These are phyloP conservation scores for Cotoneaster glaucophyllus DNA, from an alignment of 306 rosid genomes.

Conservation along the genomic window DNA sequence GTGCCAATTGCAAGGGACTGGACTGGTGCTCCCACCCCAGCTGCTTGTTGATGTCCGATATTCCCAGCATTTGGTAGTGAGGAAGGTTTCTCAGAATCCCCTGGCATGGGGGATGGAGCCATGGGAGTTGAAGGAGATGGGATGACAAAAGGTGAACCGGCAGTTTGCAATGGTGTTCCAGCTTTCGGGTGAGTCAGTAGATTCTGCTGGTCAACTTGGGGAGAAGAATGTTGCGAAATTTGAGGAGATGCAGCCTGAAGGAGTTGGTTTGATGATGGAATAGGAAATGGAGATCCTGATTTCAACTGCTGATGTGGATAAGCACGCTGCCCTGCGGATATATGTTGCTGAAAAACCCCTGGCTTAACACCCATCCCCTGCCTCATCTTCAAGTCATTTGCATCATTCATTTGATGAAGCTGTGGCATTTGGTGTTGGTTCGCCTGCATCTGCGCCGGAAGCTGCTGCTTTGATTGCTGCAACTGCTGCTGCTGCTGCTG, in stretches of 20 bases:
- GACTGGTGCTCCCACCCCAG: slow-evolving; percentile 43
- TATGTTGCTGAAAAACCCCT: slow-evolving; percentile 71
- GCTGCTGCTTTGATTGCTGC: slow-evolving; percentile 64
- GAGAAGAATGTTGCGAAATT: slow-evolving; percentile 77
- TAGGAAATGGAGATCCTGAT: slow-evolving; percentile 53
- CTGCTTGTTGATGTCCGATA: slow-evolving; percentile 61
- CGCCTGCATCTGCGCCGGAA: slow-evolving; percentile 52
- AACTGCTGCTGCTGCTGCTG: slow-evolving; percentile 18
- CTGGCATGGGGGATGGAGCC: slow-evolving; percentile 83
- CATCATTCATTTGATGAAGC: slow-evolving; percentile 61
- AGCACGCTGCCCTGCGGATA: slow-evolving; percentile 55
- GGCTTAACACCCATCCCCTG: slow-evolving; percentile 58
- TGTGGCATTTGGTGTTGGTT: slow-evolving; percentile 69
- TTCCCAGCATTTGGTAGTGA: slow-evolving; percentile 59
- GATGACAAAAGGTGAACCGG: slow-evolving; percentile 70
- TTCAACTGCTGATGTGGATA: slow-evolving; percentile 73
- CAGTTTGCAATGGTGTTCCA: slow-evolving; percentile 78
- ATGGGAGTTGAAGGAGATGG: slow-evolving; percentile 87
- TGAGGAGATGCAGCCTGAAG: slow-evolving; percentile 88
- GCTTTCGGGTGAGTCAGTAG: slow-evolving; percentile 41
- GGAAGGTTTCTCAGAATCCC: slow-evolving; percentile 78
- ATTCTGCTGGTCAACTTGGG: slow-evolving; percentile 81
- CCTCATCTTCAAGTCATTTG: slow-evolving; percentile 58
- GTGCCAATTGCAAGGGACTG: slow-evolving; percentile 94
- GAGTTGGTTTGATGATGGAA: slow-evolving; percentile 69